phyloP scores from a whole-genome alignment of 345 rosid genomes.

The Eucalyptus marginata region DNA sequence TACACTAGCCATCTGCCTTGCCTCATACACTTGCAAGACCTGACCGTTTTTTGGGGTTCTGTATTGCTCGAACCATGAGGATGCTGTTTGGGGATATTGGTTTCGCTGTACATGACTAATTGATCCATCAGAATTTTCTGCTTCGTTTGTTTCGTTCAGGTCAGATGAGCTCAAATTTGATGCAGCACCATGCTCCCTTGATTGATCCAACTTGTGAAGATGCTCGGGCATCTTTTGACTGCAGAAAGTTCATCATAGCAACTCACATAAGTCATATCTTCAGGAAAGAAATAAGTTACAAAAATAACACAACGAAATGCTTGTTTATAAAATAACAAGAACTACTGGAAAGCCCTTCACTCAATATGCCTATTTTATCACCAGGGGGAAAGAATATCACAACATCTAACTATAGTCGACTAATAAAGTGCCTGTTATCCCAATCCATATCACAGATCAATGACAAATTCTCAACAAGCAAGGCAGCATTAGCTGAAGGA shows the following conservation, averaged over 20 bases:
- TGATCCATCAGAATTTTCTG: constrained; percentile 40
- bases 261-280: neutral
- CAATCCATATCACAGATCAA: neutral
- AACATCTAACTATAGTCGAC: neutral
- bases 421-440: neutral
- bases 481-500: neutral
- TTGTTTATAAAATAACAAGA: neutral
- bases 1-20: constrained; percentile 15
- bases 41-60: constrained; percentile 60
- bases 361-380: no score
- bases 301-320: neutral
- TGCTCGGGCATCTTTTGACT: constrained; percentile 90
- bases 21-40: constrained; percentile 28
- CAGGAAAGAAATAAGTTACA: neutral
- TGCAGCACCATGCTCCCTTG: constrained; percentile 31
- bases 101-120: constrained; percentile 37
- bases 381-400: neutral
- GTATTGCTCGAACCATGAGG: constrained; percentile 69
- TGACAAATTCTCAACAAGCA: neutral
- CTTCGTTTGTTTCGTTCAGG: constrained; percentile 25
- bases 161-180: constrained; percentile 31
- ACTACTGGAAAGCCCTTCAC: neutral
- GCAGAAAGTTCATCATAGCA: constrained; percentile 2
- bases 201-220: constrained; percentile 77
- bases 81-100: constrained; percentile 57